These are phyloP conservation scores for Pilaira anomala DNA, from an alignment of 192 early-diverging fungal genomes.

Conservation along the genomic window DNA sequence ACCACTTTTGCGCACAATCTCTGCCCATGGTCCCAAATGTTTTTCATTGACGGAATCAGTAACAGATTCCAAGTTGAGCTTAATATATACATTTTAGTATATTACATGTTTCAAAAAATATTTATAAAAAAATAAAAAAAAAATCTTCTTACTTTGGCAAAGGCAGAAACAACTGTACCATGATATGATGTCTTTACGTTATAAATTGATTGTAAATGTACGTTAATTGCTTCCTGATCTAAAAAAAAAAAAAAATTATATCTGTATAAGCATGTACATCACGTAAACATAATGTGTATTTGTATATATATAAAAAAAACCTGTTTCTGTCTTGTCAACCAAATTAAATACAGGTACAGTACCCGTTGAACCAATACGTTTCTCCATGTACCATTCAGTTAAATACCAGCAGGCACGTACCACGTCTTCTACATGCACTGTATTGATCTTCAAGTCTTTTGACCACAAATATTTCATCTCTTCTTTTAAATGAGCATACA, in stretches of 20 bases:
- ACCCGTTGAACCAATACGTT: slow-evolving; percentile 35
- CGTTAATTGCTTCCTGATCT: slow-evolving; percentile 82
- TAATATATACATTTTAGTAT: not conserved
- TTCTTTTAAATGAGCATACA: slow-evolving; percentile 77
- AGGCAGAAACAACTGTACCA: slow-evolving; percentile 68
- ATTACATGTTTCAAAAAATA: not conserved
- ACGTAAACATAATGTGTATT: not conserved
- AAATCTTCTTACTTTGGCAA: slow-evolving; percentile 65
- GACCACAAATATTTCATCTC: slow-evolving; percentile 96
- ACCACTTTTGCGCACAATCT: slow-evolving; percentile 66
- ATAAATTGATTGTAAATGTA: slow-evolving; percentile 66
- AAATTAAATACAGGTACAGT: slow-evolving; percentile 73
- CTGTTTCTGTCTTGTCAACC: slow-evolving; percentile 82
- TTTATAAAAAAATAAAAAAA: slow-evolving; percentile 2
- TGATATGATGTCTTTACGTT: slow-evolving; percentile 84
- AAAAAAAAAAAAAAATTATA: slow-evolving; percentile 4
- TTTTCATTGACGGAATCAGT: slow-evolving; percentile 87
- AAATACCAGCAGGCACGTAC: slow-evolving; percentile 56
- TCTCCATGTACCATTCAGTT: slow-evolving; percentile 50
- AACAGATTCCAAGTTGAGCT: slow-evolving; percentile 81
- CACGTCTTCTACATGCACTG: slow-evolving; percentile 92
- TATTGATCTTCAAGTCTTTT: slow-evolving; percentile 87
- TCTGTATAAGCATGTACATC: not conserved
- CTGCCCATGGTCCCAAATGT: slow-evolving; percentile 90
- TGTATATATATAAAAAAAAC: slow-evolving; percentile 40